These are phyloP conservation scores for Bromus sterilis DNA, from an alignment of 176 grass and related monocot species.

Conservation along the genomic window DNA sequence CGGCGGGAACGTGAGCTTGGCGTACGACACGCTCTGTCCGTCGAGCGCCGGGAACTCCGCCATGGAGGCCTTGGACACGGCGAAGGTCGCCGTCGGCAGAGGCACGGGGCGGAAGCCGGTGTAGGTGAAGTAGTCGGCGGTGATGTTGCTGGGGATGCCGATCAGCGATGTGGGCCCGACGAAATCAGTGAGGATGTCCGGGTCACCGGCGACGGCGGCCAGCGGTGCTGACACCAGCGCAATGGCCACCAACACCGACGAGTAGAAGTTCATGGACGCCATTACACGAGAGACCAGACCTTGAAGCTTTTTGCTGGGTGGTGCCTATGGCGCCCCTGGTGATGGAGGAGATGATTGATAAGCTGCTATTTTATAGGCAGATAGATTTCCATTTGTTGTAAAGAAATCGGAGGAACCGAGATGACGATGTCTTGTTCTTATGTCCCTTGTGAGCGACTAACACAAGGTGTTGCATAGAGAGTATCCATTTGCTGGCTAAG, in stretches of 20 bases:
- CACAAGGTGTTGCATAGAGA: background rate
- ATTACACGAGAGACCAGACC: background rate
- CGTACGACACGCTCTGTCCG: constrained; percentile 30
- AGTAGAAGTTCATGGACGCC: background rate
- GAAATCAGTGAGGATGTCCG: constrained; percentile 28
- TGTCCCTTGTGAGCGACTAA: background rate
- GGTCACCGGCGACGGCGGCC: background rate
- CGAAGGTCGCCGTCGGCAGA: background rate
- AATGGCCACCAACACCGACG: background rate
- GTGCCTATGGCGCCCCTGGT: background rate
- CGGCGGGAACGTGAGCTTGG: background rate
- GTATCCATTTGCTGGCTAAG: background rate
- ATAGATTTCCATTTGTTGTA: background rate
- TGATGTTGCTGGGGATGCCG: background rate
- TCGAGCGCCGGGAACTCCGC: constrained; percentile 20
- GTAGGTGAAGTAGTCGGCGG: constrained; percentile 23
- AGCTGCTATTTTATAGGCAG: background rate
- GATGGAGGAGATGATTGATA: background rate
- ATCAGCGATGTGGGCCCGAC: background rate
- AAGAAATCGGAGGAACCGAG: background rate
- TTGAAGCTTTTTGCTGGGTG: background rate
- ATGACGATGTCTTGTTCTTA: background rate
- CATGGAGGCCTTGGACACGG: constrained; percentile 1
- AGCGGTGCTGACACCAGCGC: background rate
- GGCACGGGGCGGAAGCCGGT: background rate